Evolutionary conservation across 306 rosid genomes (phyloP).

Genomic region (Prunus padus): DNA sequence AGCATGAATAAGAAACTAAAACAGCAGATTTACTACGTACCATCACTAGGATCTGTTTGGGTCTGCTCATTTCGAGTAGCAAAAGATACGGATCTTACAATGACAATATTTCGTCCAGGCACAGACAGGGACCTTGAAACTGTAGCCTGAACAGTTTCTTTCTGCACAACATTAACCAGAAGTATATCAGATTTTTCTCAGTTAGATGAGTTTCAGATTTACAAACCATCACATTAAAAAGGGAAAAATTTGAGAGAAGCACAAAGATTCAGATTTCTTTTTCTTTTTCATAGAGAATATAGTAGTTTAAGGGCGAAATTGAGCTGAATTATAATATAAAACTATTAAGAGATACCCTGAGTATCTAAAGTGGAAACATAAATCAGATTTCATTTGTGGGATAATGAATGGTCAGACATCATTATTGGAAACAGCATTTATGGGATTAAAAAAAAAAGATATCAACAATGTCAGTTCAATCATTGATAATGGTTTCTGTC

Average conservation of each 20-base stretch:
- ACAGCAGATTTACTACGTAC: conserved; percentile 41
- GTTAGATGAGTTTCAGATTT: background rate
- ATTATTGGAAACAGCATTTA: background rate
- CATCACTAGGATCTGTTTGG: conserved; percentile 52
- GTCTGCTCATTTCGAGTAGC: conserved; percentile 44
- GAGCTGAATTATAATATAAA: background rate
- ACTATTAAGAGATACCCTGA: background rate
- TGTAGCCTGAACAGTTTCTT: conserved; percentile 47
- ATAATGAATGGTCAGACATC: background rate
- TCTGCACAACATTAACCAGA: conserved; percentile 56
- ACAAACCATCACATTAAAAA: background rate
- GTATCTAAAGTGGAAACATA: background rate
- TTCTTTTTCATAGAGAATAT: background rate
- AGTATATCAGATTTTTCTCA: background rate
- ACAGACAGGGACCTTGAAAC: conserved; percentile 91
- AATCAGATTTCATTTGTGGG: background rate
- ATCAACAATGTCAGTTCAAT: background rate
- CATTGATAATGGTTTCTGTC: background rate
- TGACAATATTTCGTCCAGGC: conserved; percentile 70
- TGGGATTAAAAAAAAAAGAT: background rate
- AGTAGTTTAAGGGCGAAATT: background rate
- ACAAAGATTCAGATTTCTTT: background rate
- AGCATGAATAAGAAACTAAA: conserved; percentile 19
- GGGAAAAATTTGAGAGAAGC: background rate
- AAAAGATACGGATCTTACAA: conserved; percentile 81